Percentiles rank a stretch among this genome's conserved stretches.
These are phyloP conservation scores for Teunomyces tritomae DNA, from an alignment of 805 yeast species.

Conservation along the genomic window DNA sequence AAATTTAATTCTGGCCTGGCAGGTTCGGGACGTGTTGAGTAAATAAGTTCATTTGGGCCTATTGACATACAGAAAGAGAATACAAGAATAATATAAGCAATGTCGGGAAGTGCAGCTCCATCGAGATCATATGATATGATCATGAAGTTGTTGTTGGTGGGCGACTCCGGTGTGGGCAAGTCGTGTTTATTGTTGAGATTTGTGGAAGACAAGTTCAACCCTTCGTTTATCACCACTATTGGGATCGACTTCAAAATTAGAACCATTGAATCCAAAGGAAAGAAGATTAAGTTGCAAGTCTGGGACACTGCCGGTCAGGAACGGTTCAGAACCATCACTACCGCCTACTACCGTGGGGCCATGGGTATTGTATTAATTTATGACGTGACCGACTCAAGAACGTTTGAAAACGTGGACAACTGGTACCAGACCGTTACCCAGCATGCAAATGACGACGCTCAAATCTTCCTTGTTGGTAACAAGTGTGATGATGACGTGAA, in stretches of 20 bases:
- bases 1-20: not conserved
- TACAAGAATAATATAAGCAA: not conserved
- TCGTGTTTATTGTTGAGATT: slow-evolving; percentile 89
- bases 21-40: not conserved
- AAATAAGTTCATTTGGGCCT: not conserved
- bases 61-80: not conserved
- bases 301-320: slow-evolving; percentile 99
- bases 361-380: slow-evolving; percentile 83
- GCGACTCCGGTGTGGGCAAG: slow-evolving; percentile 88
- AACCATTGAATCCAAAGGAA: slow-evolving; percentile 90
- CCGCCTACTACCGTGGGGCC: slow-evolving; percentile 90
- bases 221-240: slow-evolving; percentile 94
- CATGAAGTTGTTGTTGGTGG: slow-evolving; percentile 88
- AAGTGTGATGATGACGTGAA: slow-evolving; percentile 88
- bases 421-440: slow-evolving; percentile 97
- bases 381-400: slow-evolving; percentile 84
- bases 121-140: slow-evolving; percentile 83
- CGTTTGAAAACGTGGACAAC: slow-evolving; percentile 87
- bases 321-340: slow-evolving; percentile 88
- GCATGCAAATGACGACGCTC: slow-evolving; percentile 96
- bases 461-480: slow-evolving; percentile 90
- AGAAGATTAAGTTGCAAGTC: slow-evolving; percentile 88
- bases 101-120: slow-evolving; percentile 40
- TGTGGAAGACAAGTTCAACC: slow-evolving; percentile 95
- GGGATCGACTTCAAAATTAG: slow-evolving; percentile 98